Evolutionary conservation across 129 eudicot species (phyloP).

Genomic region (Artemisia tridentata): DNA sequence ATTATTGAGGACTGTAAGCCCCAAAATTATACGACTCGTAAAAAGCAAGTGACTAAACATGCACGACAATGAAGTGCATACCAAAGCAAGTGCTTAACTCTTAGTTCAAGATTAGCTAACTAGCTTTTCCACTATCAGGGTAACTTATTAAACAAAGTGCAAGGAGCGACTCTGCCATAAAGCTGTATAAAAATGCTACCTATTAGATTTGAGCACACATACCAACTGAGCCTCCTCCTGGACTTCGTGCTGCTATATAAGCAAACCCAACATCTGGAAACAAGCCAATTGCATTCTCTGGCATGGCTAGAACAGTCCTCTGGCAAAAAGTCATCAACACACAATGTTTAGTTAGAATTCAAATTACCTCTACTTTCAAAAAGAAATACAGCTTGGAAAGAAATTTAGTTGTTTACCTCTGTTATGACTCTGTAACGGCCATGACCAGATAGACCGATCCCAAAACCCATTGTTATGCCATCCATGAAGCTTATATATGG

Average conservation of each 20-base stretch:
- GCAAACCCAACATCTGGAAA: conserved; percentile 93
- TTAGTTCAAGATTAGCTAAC: too few relatives aligned
- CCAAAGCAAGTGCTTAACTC: too few relatives aligned
- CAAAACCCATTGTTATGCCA: conserved; percentile 98
- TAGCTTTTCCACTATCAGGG: background rate
- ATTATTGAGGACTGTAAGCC: too few relatives aligned
- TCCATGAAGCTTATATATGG: conserved; percentile 88
- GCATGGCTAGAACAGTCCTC: conserved; percentile 94
- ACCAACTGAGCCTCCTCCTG: conserved; percentile 92
- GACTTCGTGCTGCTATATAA: conserved; percentile 73
- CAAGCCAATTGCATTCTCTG: conserved; percentile 86
- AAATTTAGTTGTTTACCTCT: conserved; percentile 68
- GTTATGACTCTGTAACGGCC: conserved; percentile 81
- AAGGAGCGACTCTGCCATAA: background rate
- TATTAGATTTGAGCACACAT: conserved; percentile 8
- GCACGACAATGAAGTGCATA: too few relatives aligned
- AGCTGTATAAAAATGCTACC: background rate
- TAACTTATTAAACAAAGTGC: background rate
- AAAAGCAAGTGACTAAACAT: too few relatives aligned
- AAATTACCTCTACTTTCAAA: background rate
- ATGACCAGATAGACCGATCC: conserved; percentile 94
- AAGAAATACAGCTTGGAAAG: background rate
- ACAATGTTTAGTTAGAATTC: background rate
- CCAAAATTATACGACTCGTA: too few relatives aligned
- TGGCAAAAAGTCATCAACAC: conserved; percentile 24